Percentiles rank a stretch among this genome's conserved stretches.
These are phyloP conservation scores for Cucumis hystrix DNA, from an alignment of 306 rosid genomes.

Conservation along the genomic window DNA sequence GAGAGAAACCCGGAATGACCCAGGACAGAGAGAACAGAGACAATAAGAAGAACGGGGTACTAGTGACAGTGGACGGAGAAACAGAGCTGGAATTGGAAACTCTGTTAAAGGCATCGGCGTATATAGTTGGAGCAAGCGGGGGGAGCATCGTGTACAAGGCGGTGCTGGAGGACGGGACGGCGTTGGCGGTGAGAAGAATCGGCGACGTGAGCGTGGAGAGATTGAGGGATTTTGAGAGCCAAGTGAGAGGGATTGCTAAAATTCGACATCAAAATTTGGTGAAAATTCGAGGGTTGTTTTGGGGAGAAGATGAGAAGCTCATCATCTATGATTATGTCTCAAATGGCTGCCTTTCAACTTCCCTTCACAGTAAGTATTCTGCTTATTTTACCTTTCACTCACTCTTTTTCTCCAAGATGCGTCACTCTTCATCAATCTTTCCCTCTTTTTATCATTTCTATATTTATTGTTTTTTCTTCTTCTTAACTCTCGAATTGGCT, in stretches of 20 bases:
- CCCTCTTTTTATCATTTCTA: not conserved
- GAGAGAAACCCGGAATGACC: not conserved
- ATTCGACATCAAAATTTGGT: constrained; percentile 67
- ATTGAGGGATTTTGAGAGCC: constrained; percentile 65
- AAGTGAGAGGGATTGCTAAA: constrained; percentile 49
- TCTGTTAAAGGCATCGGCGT: constrained; percentile 74
- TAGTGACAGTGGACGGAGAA: constrained; percentile 55
- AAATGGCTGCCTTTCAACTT: constrained; percentile 52
- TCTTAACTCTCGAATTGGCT: too few species aligned
- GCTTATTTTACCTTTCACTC: not conserved
- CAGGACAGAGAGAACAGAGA: not conserved
- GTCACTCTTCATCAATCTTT: not conserved
- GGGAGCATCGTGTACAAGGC: constrained; percentile 82
- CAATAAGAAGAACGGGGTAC: constrained; percentile 24
- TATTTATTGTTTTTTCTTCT: too few species aligned
- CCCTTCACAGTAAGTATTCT: constrained; percentile 39
- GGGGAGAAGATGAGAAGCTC: constrained; percentile 84
- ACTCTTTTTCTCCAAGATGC: not conserved
- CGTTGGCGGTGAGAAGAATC: constrained; percentile 69
- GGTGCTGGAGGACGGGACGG: constrained; percentile 61
- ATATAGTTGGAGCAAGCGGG: constrained; percentile 44
- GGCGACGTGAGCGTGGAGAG: constrained; percentile 49
- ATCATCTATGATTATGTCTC: constrained; percentile 55
- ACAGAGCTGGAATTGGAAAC: constrained; percentile 61
- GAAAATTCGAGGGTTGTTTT: constrained; percentile 54